phyloP scores from a whole-genome alignment of 306 rosid genomes.

The Inga leiocalycina region DNA sequence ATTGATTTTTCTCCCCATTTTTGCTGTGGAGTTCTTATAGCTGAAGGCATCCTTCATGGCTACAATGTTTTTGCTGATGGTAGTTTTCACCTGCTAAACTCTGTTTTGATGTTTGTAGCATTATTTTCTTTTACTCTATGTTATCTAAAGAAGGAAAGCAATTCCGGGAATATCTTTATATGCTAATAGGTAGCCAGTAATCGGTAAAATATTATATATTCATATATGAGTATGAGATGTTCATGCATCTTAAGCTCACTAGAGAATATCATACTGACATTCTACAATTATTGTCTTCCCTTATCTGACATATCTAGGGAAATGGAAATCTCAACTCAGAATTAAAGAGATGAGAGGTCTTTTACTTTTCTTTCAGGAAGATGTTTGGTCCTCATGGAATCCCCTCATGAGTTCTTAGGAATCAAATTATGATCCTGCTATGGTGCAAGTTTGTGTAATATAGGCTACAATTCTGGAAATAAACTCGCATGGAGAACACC shows the following conservation, averaged over 20 bases:
- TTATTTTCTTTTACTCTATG: slow-evolving; percentile 15
- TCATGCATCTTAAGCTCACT: slow-evolving; percentile 17
- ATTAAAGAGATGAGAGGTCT: slow-evolving; percentile 5
- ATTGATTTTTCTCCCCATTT: neutral
- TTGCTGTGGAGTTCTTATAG: slow-evolving; percentile 91
- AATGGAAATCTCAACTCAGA: neutral
- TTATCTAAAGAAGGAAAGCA: neutral
- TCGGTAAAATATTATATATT: neutral
- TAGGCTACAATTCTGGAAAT: neutral
- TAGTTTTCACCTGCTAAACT: slow-evolving; percentile 37
- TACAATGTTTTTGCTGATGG: slow-evolving; percentile 52
- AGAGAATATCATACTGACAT: neutral
- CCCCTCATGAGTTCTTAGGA: neutral
- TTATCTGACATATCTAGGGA: neutral
- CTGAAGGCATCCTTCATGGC: slow-evolving; percentile 66
- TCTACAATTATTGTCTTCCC: neutral
- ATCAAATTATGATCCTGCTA: neutral
- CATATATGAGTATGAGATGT: slow-evolving; percentile 9
- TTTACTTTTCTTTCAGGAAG: slow-evolving; percentile 7
- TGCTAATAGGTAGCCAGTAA: slow-evolving; percentile 5
- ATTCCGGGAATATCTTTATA: slow-evolving; percentile 16
- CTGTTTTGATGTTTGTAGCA: slow-evolving; percentile 7
- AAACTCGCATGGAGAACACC: neutral
- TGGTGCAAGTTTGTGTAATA: neutral
- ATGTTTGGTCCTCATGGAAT: neutral